Base-by-base conservation (phyloP, 345 rosid genomes). In the Pistacia vera region DNA sequence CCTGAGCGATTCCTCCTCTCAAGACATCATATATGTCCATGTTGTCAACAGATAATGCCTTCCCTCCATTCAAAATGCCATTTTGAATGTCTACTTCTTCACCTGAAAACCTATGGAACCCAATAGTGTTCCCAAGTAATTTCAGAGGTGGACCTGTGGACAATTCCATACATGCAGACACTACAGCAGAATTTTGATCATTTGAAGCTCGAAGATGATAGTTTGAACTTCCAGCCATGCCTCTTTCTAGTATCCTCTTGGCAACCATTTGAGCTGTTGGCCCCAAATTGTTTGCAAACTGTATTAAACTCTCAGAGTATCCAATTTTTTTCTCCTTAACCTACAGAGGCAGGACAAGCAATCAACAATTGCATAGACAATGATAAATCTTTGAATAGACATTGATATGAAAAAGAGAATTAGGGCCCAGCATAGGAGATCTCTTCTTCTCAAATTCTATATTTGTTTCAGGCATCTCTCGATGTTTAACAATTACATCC, bases 201-300 rank as follows among this genome's bases (percentile, higher is more conserved):
- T 33, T 59, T 36, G 66, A 59, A 75, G 73, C 64, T 60, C 48
- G 73, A 54, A 51, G 54, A 38, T 30, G 62, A n/a, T 11, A 49
- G 73, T 22, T 48, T 7, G 61, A 35, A 35, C 33, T 46, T 38
- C 17, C 78, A 25, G 77, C 77, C 52, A 11, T 36, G 11, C 25
- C 36, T 30, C 58, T n/a, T 46, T 6, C 13, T 44, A 81, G 28
- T 78, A 68, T 81, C 75, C 63, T 56, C 72, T 33, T 66, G 54
- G 81, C 59, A 73, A 73, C 78, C 75, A 17, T 58, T 56, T 81
- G 81, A 68, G 75, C 81, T 25, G 80, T 70, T 68, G 81, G 72
- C 60, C 84, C 78, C 72, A 81, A 73, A 69, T 74, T 73, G 16
- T 74, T 63, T 28, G 63, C 71, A 73, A 77, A 81, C 63, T 17